Evolutionary conservation across 1,284 basidiomycete species (phyloP).

Genomic region (Mycosarcoma maydis): DNA sequence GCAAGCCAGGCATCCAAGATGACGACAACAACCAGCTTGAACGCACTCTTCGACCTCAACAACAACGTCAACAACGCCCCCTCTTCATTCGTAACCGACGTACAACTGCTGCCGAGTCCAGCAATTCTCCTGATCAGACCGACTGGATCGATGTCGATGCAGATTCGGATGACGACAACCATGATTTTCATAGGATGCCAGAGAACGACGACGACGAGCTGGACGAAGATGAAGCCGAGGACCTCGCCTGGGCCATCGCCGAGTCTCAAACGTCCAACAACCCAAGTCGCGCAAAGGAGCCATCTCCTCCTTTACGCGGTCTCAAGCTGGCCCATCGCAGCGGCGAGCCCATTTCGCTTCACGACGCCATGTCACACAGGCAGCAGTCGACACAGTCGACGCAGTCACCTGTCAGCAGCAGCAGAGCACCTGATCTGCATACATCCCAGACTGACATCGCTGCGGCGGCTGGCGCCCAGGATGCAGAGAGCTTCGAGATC

Average conservation of each 20-base stretch:
- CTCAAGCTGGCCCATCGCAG: conserved; percentile 23
- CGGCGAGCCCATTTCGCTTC: conserved; percentile 38
- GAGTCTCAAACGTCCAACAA: conserved; percentile 26
- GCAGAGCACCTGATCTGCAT: not conserved
- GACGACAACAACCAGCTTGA: conserved; percentile 29
- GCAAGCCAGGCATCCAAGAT: conserved; percentile 47
- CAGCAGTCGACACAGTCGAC: conserved; percentile 1
- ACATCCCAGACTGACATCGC: not conserved
- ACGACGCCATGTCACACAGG: conserved; percentile 19
- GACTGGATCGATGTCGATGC: conserved; percentile 44
- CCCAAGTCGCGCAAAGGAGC: not conserved
- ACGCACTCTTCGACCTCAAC: conserved; percentile 15
- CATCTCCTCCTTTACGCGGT: conserved; percentile 6
- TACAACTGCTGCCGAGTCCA: not conserved
- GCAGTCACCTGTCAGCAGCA: not conserved
- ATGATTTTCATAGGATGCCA: conserved; percentile 8
- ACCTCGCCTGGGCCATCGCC: conserved; percentile 50
- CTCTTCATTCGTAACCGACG: conserved; percentile 36
- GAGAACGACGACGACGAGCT: conserved; percentile 26
- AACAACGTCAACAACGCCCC: conserved; percentile 23
- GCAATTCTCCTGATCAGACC: conserved; percentile 6
- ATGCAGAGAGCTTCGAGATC: conserved; percentile 14
- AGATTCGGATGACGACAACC: conserved; percentile 18
- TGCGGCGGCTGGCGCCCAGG: not conserved
- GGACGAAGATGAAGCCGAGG: conserved; percentile 54